phyloP scores from a whole-genome alignment of 306 rosid species.

The Mimosa bimucronata region DNA sequence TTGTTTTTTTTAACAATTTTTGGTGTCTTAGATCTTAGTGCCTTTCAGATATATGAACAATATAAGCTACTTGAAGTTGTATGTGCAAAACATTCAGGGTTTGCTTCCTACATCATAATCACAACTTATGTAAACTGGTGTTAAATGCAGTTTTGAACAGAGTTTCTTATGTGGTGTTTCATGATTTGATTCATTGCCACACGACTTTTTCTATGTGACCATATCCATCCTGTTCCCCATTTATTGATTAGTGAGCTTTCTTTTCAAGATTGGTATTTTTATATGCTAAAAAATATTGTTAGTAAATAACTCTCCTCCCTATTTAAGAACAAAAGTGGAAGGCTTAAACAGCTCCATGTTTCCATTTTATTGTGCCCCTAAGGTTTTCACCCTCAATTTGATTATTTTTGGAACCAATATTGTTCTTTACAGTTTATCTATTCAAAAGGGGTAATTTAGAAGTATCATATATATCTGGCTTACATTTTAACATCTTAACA shows the following conservation, averaged over 20 bases:
- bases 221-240: conserved; percentile 2
- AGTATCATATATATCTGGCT: conserved; percentile 1
- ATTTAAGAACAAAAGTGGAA: conserved; percentile 2
- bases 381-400: not conserved
- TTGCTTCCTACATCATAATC: too few relatives aligned
- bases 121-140: too few relatives aligned
- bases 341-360: not conserved
- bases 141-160: too few relatives aligned
- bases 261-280: not conserved
- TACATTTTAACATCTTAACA: conserved; percentile 11
- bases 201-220: not conserved
- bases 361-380: not conserved
- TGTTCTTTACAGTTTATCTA: conserved; percentile 10
- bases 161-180: conserved; percentile 16
- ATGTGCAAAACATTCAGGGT: too few relatives aligned
- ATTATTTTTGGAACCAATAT: conserved; percentile 11
- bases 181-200: conserved; percentile 23
- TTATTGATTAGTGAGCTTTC: conserved; percentile 1
- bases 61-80: too few relatives aligned
- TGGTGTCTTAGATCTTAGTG: not conserved
- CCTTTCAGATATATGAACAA: not conserved
- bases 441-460: not conserved
- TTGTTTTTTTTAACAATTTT: too few relatives aligned
- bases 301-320: conserved; percentile 5
- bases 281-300: not conserved